Evolutionary conservation across 1,284 basidiomycete species (phyloP), one percentile per base, ranked within the genome.

Genomic region (Puccinia hordei): DNA sequence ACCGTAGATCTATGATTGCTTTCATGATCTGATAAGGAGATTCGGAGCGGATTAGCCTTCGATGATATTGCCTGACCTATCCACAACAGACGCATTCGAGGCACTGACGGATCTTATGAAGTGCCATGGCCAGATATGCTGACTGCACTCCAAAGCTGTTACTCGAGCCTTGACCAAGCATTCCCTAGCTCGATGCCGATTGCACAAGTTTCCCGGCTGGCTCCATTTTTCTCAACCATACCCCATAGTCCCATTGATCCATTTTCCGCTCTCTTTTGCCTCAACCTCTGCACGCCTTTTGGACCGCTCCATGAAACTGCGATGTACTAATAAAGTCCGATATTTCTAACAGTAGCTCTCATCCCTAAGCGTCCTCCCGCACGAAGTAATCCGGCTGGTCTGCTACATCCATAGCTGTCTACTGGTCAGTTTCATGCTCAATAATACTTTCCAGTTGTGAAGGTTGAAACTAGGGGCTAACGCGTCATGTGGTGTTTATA

Each of bases 161-260:
- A 69, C 44, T 49, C 30, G 38, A 41, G 66, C 66, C 66, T 46
- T 51, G 24, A 19, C 17, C 49, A 51, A 51, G 44, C 66, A 69
- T 69, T 69, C 38, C 44, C 66, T 51, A 69, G 66, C 44, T 44
- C 30, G 68, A 71, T 71, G 68, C 49, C 68, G 49, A 71, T 71
- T 71, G 41, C 30, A 33, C 49, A 71, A 53, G 68, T 71, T 71
- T 71, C 68, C 49, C 68, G 30, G 30, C 68, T 71, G 68, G 68
- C 46, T 53, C 49, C 46, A 53, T 55, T 12, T 55, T 53, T 46
- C 49, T 53, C 30, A 53, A 53, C 33, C 68, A 71, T 71, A 51
- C 68, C 68, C 33, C 49, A 33, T 44, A 15, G 49, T 55, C 35
- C 22, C 49, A 33, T 9, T 63, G 6, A 53, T 55, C 27, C 22